These are phyloP conservation scores for Quercus cerris DNA, from an alignment of 306 rosid genomes.

Conservation along the genomic window DNA sequence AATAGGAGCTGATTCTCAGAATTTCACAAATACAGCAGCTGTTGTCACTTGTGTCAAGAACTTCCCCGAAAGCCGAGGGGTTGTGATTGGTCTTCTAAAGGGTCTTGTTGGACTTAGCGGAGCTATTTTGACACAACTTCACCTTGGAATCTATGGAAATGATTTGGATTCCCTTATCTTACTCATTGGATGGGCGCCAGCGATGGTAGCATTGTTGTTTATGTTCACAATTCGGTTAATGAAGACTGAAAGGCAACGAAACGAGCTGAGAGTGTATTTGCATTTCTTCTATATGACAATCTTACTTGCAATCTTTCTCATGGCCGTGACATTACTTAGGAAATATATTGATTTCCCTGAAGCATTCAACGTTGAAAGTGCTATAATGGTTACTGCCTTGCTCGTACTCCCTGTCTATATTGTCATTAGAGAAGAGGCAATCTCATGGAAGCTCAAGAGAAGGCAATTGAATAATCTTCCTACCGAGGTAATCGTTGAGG, in stretches of 20 bases:
- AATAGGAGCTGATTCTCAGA: constrained; percentile 38
- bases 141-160: constrained; percentile 37
- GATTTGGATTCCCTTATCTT: constrained; percentile 39
- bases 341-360: constrained; percentile 9
- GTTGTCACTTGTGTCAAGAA: constrained; percentile 39
- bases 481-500: constrained; percentile 1
- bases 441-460: constrained; percentile 12
- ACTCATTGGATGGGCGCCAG: constrained; percentile 43
- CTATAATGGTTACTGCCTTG: constrained; percentile 14
- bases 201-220: constrained; percentile 34
- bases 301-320: constrained; percentile 35
- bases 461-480: background rate
- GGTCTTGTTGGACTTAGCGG: constrained; percentile 59
- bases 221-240: constrained; percentile 29
- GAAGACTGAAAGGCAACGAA: constrained; percentile 14
- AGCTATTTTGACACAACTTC: constrained; percentile 43
- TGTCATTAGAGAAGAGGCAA: constrained; percentile 31
- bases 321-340: constrained; percentile 28
- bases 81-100: constrained; percentile 44
- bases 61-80: constrained; percentile 51
- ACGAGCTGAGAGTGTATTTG: constrained; percentile 35
- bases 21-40: constrained; percentile 44
- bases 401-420: constrained; percentile 32
- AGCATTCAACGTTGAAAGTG: constrained; percentile 23
- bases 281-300: constrained; percentile 36